Conservation (phyloP, 2,329 filamentous ascomycete species). For the Colletotrichum chlorophyti region DNA sequence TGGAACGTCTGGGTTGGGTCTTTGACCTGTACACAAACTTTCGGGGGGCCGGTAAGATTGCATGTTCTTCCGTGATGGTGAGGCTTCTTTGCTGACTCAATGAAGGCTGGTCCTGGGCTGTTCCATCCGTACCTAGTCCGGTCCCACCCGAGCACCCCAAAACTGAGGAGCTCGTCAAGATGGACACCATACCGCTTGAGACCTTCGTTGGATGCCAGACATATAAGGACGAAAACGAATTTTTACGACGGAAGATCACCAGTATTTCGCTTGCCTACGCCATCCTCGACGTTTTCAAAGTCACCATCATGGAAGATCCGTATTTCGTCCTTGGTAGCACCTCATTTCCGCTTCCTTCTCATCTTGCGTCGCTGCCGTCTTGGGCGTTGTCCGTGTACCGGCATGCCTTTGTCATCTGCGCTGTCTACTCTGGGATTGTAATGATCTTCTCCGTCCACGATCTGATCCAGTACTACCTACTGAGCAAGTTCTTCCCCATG, state of each 20-base stretch:
- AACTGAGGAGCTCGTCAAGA: conserved; percentile 45
- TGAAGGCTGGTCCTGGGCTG: conserved; percentile 64
- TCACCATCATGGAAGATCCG: conserved; percentile 75
- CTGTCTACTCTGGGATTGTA: conserved; percentile 66
- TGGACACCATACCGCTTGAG: conserved; percentile 47
- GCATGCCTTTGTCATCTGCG: conserved; percentile 59
- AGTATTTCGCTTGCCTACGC: conserved; percentile 66
- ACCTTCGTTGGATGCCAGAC: conserved; percentile 55
- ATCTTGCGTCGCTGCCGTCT: conserved; percentile 49
- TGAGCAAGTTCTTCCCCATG: conserved; percentile 58
- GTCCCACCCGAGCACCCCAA: conserved; percentile 49
- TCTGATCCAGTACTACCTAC: conserved; percentile 58
- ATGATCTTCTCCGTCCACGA: conserved; percentile 67
- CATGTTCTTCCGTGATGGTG: background rate
- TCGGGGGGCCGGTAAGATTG: conserved; percentile 57
- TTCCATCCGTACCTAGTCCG: conserved; percentile 53
- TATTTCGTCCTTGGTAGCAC: conserved; percentile 71
- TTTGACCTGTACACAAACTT: conserved; percentile 61
- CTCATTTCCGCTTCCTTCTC: conserved; percentile 45
- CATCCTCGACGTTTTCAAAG: conserved; percentile 72
- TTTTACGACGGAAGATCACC: conserved; percentile 53
- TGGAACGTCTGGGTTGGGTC: conserved; percentile 60
- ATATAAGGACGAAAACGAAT: conserved; percentile 47
- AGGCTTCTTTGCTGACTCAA: background rate
- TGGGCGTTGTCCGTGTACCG: conserved; percentile 61